Evolutionary conservation across 2,329 filamentous ascomycete genomes (phyloP), one percentile per base, ranked within the genome.

Genomic region (Penicillium nordicum): DNA sequence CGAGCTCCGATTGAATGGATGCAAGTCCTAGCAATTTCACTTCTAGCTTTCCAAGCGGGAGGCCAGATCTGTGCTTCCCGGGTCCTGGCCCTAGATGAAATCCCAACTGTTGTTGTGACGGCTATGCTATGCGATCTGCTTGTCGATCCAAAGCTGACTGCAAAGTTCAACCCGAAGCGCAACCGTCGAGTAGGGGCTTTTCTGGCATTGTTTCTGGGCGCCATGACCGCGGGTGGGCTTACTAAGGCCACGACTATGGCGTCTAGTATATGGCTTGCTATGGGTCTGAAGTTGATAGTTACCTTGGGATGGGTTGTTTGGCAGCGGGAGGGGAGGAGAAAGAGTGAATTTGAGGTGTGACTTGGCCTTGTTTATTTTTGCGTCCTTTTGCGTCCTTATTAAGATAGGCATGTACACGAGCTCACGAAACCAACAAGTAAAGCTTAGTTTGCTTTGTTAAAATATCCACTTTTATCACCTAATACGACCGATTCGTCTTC

Each of bases 41-140:
- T 77, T 0, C 63, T 78, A 4, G 66, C 74, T 18, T 76, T 78
- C 55, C 73, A 77, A 57, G 72, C 73, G 1, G 73, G 69, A 1
- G 75, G 75, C 0, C 75, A 77, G 55, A 75, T 77, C 23, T 67
- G 68, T 12, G 65, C 74, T 0, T 74, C 72, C 1, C 68, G 75
- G 1, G 62, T 75, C 7, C 63, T 78, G 7, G 63, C 63, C 1
- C 62, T 73, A 16, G 69, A 76, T 36, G 75, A 77, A 56, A 69
- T 78, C 21, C 75, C 75, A 0, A 77, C 74, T 0, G 70, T 77
- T 3, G 75, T 77, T 7, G 63, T 77, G 12, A 78, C 75, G 0
- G 73, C 73, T 2, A 57, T 76, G 4, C 65, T 75, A 8, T 74
- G 72, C 53, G 75, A 78, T 57, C 62, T 77, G 8, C 62, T 75